phyloP scores from a whole-genome alignment of 75 land plant species.

The Sequoiadendron giganteum region DNA sequence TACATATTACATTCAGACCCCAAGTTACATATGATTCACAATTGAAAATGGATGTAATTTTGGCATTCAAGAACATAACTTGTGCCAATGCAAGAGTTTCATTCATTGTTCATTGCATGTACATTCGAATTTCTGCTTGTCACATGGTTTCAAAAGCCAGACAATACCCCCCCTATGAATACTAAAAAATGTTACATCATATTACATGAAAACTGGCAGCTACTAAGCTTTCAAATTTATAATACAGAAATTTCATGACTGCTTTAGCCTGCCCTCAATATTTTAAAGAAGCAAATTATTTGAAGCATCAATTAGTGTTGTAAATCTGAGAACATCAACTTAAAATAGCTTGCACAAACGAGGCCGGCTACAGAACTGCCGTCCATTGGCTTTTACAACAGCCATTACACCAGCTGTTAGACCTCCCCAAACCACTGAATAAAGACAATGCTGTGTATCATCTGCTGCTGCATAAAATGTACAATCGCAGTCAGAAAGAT shows the following conservation, averaged over 20 bases:
- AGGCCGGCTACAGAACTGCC: constrained; percentile 86
- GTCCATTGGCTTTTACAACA: constrained; percentile 78
- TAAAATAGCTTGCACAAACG: constrained; percentile 56
- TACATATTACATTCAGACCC: not conserved
- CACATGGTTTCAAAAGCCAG: not conserved
- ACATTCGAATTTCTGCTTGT: not conserved
- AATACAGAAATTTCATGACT: not conserved
- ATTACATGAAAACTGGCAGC: not conserved
- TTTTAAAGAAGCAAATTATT: not conserved
- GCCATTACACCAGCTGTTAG: constrained; percentile 86
- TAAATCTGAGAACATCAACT: not conserved
- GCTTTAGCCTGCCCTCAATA: not conserved
- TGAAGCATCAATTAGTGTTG: not conserved
- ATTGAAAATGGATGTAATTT: not conserved
- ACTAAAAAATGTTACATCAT: not conserved
- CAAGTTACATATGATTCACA: not conserved
- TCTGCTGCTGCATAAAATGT: constrained; percentile 46
- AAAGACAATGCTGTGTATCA: constrained; percentile 63
- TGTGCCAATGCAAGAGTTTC: not conserved
- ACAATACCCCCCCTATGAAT: not conserved
- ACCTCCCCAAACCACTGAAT: constrained; percentile 80
- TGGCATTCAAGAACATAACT: not conserved
- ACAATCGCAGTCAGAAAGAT: not conserved
- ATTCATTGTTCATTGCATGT: not conserved
- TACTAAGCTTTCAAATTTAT: not conserved